phyloP scores from a whole-genome alignment of 1,284 basidiomycete species.

The Heterobasidion irregulare region DNA sequence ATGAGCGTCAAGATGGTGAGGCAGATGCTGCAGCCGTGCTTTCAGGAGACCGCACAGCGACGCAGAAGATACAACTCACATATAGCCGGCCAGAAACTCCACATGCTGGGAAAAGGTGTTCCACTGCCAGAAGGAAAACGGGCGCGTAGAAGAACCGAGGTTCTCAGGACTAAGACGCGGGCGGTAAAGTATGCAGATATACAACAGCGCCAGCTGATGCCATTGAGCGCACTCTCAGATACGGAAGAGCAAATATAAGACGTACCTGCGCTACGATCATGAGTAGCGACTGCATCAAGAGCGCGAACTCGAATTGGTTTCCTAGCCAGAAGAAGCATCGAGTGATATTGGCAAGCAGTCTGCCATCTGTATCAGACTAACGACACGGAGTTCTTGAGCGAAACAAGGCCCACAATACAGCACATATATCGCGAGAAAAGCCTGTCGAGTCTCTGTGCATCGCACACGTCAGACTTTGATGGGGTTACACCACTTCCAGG shows the following conservation, averaged over 20 bases:
- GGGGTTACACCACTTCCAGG: neutral
- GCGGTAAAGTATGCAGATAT: constrained; percentile 69
- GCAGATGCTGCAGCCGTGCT: constrained; percentile 39
- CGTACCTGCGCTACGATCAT: constrained; percentile 77
- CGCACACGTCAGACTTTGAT: neutral
- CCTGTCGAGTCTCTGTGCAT: constrained; percentile 66
- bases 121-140: constrained; percentile 85
- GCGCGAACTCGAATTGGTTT: constrained; percentile 66
- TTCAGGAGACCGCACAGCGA: constrained; percentile 9
- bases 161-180: constrained; percentile 51
- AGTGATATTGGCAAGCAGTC: constrained; percentile 74
- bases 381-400: constrained; percentile 3
- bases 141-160: constrained; percentile 52
- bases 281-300: constrained; percentile 70
- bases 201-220: constrained; percentile 63
- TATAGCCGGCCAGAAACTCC: constrained; percentile 74
- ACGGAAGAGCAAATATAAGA: constrained; percentile 7
- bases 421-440: constrained; percentile 78
- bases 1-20: constrained; percentile 69
- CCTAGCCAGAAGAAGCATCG: constrained; percentile 88
- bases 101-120: constrained; percentile 67
- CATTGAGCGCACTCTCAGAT: constrained; percentile 7
- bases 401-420: constrained; percentile 49
- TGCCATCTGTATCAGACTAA: constrained; percentile 18
- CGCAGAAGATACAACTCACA: constrained; percentile 34